Evolutionary conservation across 2,329 filamentous ascomycete species (phyloP).

Genomic region (Aspergillus oerlinghausenensis): DNA sequence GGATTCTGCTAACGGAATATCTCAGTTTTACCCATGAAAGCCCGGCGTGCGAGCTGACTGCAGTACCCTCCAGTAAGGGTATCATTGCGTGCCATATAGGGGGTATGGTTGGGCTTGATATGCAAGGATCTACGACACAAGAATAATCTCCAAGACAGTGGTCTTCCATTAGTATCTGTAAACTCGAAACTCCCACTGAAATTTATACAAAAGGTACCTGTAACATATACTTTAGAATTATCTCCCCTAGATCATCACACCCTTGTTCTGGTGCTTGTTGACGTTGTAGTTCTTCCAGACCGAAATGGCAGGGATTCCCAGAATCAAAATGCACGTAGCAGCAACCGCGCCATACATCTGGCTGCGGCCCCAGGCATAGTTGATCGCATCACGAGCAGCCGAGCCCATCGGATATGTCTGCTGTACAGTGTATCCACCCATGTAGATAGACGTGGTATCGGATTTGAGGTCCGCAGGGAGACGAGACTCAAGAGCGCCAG

Average conservation of each 20-base stretch:
- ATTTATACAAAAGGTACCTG: not conserved
- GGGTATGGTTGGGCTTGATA: too few species aligned
- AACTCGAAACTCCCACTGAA: not conserved
- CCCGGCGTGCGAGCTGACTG: too few species aligned
- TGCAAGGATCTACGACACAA: too few species aligned
- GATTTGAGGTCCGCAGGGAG: slow-evolving; percentile 37
- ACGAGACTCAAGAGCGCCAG: slow-evolving; percentile 39
- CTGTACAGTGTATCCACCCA: slow-evolving; percentile 23
- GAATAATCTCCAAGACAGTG: too few species aligned
- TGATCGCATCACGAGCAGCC: slow-evolving; percentile 29
- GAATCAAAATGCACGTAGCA: slow-evolving; percentile 28
- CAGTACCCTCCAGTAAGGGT: too few species aligned
- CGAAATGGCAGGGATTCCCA: slow-evolving; percentile 31
- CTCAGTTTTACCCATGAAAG: too few species aligned
- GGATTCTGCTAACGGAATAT: too few species aligned
- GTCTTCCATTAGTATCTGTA: not conserved
- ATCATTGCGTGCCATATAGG: too few species aligned
- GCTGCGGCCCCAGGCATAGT: slow-evolving; percentile 36
- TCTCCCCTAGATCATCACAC: slow-evolving; percentile 19
- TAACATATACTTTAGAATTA: not conserved
- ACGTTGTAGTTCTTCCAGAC: slow-evolving; percentile 39
- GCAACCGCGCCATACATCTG: slow-evolving; percentile 35
- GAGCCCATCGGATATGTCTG: slow-evolving; percentile 28
- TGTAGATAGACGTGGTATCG: slow-evolving; percentile 20
- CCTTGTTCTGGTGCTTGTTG: slow-evolving; percentile 39